Evolutionary conservation across 2,329 filamentous ascomycete genomes (phyloP).

Genomic region (Cladophialophora bantiana): DNA sequence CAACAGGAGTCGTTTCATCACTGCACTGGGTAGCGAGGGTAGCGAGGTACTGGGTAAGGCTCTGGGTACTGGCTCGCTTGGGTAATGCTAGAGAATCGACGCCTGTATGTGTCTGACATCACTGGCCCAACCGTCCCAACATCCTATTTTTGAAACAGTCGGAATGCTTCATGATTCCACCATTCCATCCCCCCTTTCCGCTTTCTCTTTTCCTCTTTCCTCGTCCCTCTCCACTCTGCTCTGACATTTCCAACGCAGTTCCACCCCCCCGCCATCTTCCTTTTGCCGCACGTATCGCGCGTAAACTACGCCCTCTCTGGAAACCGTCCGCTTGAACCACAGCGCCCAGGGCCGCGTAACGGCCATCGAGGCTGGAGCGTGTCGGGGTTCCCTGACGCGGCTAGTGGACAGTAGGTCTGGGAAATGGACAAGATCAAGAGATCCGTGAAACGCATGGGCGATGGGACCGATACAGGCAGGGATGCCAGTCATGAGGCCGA

Average conservation of each 20-base stretch:
- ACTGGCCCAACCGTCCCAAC: conserved; percentile 8
- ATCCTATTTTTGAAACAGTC: conserved; percentile 21
- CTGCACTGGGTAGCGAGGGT: background rate
- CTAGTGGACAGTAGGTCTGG: background rate
- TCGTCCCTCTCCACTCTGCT: background rate
- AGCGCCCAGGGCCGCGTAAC: conserved; percentile 11
- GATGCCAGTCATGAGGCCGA: conserved; percentile 1
- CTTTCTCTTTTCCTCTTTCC: background rate
- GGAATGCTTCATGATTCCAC: background rate
- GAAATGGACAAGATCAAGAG: conserved; percentile 39
- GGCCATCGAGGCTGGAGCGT: conserved; percentile 10
- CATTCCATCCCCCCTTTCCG: background rate
- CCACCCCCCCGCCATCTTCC: background rate
- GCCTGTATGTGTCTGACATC: conserved; percentile 9
- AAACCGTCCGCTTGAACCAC: background rate
- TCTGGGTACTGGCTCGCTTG: no score
- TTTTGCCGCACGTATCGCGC: conserved; percentile 8
- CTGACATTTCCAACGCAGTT: conserved; percentile 2
- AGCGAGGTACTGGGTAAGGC: no score
- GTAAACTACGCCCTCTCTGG: conserved; percentile 14
- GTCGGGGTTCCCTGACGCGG: background rate
- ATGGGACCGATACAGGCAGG: conserved; percentile 8
- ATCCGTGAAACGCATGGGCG: conserved; percentile 38
- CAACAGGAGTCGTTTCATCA: conserved; percentile 15
- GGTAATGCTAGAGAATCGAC: conserved; percentile 8